Evolutionary conservation across 2,329 filamentous ascomycete species (phyloP).

Genomic region (Thermomyces lanuginosus): DNA sequence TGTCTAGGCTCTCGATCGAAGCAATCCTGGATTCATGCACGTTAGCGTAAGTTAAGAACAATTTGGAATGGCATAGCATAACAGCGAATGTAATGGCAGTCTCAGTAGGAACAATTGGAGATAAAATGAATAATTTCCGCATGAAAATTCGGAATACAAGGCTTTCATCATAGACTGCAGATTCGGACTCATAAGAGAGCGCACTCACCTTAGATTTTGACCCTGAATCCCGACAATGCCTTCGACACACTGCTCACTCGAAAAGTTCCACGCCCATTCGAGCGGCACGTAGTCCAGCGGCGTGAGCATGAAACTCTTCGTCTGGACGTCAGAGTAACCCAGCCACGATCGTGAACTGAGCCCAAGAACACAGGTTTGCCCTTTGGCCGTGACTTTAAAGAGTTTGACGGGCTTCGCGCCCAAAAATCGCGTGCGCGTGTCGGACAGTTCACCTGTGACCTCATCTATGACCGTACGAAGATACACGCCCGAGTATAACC

Average conservation of each 20-base stretch:
- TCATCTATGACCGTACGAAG: conserved; percentile 89
- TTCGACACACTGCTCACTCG: conserved; percentile 82
- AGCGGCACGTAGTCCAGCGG: conserved; percentile 76
- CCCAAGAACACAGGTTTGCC: conserved; percentile 69
- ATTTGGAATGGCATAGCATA: not conserved
- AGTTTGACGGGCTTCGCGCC: conserved; percentile 80
- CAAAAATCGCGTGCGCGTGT: conserved; percentile 86
- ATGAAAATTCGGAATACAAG: conserved; percentile 20
- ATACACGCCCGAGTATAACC: conserved; percentile 88
- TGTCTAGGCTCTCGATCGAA: conserved; percentile 68
- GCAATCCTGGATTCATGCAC: conserved; percentile 49
- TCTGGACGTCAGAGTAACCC: conserved; percentile 77
- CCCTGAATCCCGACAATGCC: conserved; percentile 89
- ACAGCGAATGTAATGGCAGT: conserved; percentile 10
- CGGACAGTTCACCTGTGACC: conserved; percentile 83
- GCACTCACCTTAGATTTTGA: conserved; percentile 63
- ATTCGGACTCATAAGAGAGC: conserved; percentile 16
- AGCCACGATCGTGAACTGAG: conserved; percentile 92
- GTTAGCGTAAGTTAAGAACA: conserved; percentile 3
- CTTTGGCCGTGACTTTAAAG: conserved; percentile 78
- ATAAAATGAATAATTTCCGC: conserved; percentile 33
- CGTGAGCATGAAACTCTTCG: conserved; percentile 77
- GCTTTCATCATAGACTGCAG: conserved; percentile 31
- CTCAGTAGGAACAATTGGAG: conserved; percentile 98
- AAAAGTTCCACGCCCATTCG: conserved; percentile 93